Conservation (phyloP, 2,329 filamentous ascomycete genomes). For the Claviceps capensis region DNA sequence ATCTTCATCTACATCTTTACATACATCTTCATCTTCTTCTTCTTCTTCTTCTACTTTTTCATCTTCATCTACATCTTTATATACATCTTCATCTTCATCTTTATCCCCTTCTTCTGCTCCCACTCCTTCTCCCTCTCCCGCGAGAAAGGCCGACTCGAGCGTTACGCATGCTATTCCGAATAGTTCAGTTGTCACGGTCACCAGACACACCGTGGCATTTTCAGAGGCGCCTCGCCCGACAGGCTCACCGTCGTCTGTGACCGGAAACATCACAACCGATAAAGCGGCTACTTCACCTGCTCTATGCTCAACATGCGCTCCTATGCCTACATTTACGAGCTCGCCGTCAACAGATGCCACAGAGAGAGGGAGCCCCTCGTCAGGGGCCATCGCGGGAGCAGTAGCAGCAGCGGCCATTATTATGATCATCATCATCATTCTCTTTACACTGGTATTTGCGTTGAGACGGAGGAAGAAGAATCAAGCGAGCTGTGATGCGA, state of each 20-base stretch:
- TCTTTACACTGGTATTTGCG: slow-evolving; percentile 12
- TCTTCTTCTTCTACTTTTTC: too few relatives aligned
- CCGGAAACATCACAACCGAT: too few relatives aligned
- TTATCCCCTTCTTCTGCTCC: too few relatives aligned
- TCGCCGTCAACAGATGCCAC: not conserved
- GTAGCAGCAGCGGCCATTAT: slow-evolving; percentile 16
- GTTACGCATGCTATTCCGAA: slow-evolving; percentile 23
- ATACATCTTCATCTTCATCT: too few relatives aligned
- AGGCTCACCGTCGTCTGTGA: not conserved
- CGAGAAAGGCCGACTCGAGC: slow-evolving; percentile 21
- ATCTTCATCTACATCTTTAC: too few relatives aligned
- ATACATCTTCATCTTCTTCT: too few relatives aligned
- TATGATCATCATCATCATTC: slow-evolving; percentile 11
- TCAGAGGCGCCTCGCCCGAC: slow-evolving; percentile 13
- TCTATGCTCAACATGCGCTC: not conserved
- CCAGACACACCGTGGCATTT: slow-evolving; percentile 19
- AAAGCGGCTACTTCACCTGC: not conserved
- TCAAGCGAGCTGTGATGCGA: slow-evolving; percentile 2
- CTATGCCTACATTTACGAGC: not conserved
- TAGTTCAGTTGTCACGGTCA: slow-evolving; percentile 20
- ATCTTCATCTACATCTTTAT: too few relatives aligned
- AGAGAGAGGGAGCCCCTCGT: slow-evolving; percentile 9
- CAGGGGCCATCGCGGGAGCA: slow-evolving; percentile 21
- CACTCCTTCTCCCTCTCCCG: not conserved
- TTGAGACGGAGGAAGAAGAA: slow-evolving; percentile 9